Evolutionary conservation across 345 rosid species (phyloP).

Genomic region (Eucalyptus shirleyi): DNA sequence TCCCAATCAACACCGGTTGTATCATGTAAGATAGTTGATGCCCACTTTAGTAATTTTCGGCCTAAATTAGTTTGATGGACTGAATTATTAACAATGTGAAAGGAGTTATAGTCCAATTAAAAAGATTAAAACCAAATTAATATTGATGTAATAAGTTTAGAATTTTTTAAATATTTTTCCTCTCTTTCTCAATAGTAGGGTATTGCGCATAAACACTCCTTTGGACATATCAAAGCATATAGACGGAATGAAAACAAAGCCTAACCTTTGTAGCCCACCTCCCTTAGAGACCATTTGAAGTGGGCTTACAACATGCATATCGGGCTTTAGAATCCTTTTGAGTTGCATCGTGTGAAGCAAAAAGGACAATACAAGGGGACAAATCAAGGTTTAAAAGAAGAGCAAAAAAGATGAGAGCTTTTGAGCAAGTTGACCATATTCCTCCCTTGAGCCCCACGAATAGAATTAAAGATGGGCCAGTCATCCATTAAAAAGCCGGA

Average conservation of each 20-base stretch:
- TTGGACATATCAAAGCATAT: neutral
- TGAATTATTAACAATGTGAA: neutral
- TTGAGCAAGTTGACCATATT: neutral
- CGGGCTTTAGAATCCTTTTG: neutral
- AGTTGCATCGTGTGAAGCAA: neutral
- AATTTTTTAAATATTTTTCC: neutral
- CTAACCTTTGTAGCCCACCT: neutral
- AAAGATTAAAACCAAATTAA: no score
- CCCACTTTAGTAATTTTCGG: fast-evolving
- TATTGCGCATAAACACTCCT: neutral
- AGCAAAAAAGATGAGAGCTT: neutral
- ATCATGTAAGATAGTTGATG: fast-evolving
- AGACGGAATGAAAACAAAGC: neutral
- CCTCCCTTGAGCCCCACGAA: neutral
- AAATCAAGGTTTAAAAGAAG: neutral
- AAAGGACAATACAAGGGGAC: neutral
- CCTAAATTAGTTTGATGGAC: neutral
- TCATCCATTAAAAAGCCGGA: neutral
- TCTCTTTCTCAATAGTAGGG: neutral
- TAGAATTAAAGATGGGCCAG: neutral
- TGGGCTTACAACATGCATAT: neutral
- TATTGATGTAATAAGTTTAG: neutral
- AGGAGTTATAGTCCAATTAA: neutral
- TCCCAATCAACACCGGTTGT: fast-evolving
- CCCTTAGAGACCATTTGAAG: neutral